phyloP scores from a whole-genome alignment of 768 basidiomycete species.

The Podaxis rugospora region DNA sequence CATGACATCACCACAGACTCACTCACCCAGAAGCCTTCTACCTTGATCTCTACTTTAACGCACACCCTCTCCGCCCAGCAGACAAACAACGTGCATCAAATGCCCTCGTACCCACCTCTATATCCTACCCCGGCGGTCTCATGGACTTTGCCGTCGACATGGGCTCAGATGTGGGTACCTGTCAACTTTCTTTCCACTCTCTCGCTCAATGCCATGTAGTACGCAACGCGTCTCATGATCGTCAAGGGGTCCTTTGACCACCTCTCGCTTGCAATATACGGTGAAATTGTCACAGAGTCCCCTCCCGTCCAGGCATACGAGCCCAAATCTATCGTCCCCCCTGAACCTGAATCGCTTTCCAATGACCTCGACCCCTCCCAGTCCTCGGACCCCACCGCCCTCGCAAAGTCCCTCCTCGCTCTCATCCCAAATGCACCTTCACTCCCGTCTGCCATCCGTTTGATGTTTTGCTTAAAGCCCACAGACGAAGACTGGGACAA shows the following conservation, averaged over 20 bases:
- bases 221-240: conserved; percentile 75
- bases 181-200: not conserved
- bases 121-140: conserved; percentile 68
- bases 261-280: conserved; percentile 62
- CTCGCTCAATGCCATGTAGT: conserved; percentile 31
- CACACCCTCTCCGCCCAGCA: conserved; percentile 44
- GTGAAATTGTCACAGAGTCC: conserved; percentile 48
- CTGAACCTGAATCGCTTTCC: conserved; percentile 37
- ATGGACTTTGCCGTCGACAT: conserved; percentile 67
- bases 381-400: conserved; percentile 49
- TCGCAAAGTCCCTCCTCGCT: conserved; percentile 59
- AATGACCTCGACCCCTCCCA: conserved; percentile 57
- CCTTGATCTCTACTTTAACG: conserved; percentile 73
- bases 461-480: conserved; percentile 80
- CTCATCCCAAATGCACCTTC: conserved; percentile 61
- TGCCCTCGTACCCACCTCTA: conserved; percentile 64
- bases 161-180: conserved; percentile 54
- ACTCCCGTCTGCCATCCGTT: conserved; percentile 57
- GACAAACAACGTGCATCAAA: conserved; percentile 64
- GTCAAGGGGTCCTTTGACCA: conserved; percentile 69
- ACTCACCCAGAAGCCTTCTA: conserved; percentile 75
- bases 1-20: conserved; percentile 33
- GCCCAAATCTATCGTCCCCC: conserved; percentile 32
- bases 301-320: conserved; percentile 35
- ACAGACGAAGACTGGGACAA: conserved; percentile 77